Evolutionary conservation across 2,329 filamentous ascomycete species (phyloP), one percentile per base, ranked within the genome.

Genomic region (Periconia sp.): DNA sequence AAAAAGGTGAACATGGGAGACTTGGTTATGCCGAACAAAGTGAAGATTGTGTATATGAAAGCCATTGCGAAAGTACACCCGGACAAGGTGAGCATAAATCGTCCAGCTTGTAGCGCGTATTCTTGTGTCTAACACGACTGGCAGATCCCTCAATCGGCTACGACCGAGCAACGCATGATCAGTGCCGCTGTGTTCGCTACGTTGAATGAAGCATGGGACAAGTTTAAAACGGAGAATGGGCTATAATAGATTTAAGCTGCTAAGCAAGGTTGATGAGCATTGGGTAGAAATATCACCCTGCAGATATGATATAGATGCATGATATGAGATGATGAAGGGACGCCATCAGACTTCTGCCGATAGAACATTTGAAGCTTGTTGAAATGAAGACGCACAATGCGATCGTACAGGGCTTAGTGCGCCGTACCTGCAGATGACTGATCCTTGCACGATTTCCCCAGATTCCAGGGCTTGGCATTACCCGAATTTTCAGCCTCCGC

Each of bases 1-100:
- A 96, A 96, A 77, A 96, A 95, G 76, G 86, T 97, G 43, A 91
- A 90, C 22, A 84, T 99, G 83, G 87, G 92, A 53, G 94, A 99
- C 74, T 72, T 99, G 57, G 87, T 99, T 38, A 82, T 96, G 80
- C 85, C 91, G 23, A 91, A 89, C 57, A 96, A 92, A 78, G 94
- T 97, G 69, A 99, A 99, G 82, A 87, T 99, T 53, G 79, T 88
- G 47, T 99, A 99, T 68, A 97, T 99, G 94, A 96, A 96, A 81
- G 94, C 92, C 5, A 97, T 99, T 79, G 89, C 87, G 9, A 97
- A 96, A 79, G 94, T 94, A 57, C 94, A 99, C 79, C 94, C 94
- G 48, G 94, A 99, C 71, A 99, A 99, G 87, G 94, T 96, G 78
- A 72, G 83, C 71, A 50, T 56, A 48, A 13, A 46, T 46, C 46